A percentile compares a stretch with the other conserved stretches of the same genome.
phyloP scores from a whole-genome alignment of 2,329 filamentous ascomycete genomes.

The Pyrenophora tritici-repentis region DNA sequence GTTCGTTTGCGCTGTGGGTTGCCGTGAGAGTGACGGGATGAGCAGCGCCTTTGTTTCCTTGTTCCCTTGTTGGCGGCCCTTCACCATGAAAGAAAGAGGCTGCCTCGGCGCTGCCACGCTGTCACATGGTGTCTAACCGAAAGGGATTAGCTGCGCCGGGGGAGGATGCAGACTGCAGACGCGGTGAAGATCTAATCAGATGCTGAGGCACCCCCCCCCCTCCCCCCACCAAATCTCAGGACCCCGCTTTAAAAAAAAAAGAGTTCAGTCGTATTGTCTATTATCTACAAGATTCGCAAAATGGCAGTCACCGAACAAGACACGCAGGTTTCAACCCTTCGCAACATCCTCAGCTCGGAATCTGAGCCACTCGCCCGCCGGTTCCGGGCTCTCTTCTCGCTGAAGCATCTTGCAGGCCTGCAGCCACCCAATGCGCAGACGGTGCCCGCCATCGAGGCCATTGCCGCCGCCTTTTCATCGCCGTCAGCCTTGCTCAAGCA shows the following conservation, averaged over 20 bases:
- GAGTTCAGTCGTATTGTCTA: slow-evolving; percentile 19
- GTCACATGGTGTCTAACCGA: slow-evolving; percentile 10
- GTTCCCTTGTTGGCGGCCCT: slow-evolving; percentile 6
- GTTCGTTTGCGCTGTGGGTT: neutral
- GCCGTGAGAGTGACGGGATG: slow-evolving; percentile 23
- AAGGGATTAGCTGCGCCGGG: neutral
- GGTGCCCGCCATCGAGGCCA: slow-evolving; percentile 73
- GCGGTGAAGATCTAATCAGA: slow-evolving; percentile 34
- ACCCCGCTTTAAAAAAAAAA: slow-evolving; percentile 34
- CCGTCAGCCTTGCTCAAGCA: slow-evolving; percentile 92
- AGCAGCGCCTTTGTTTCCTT: slow-evolving; percentile 18
- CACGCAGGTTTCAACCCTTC: slow-evolving; percentile 65
- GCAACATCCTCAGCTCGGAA: slow-evolving; percentile 80
- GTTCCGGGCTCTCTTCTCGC: slow-evolving; percentile 95
- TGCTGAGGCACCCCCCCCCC: slow-evolving; percentile 5
- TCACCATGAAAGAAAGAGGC: slow-evolving; percentile 9
- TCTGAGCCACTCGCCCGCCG: slow-evolving; percentile 80
- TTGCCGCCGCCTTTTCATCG: slow-evolving; percentile 83
- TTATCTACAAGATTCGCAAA: neutral
- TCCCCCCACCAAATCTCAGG: slow-evolving; percentile 7
- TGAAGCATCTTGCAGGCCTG: slow-evolving; percentile 86
- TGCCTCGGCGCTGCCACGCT: slow-evolving; percentile 14
- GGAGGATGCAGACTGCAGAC: neutral
- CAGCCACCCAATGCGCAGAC: slow-evolving; percentile 61
- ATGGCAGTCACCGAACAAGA: slow-evolving; percentile 39